Conservation (phyloP, 2,329 filamentous ascomycete species). For the Colletotrichum neosansevieriae region DNA sequence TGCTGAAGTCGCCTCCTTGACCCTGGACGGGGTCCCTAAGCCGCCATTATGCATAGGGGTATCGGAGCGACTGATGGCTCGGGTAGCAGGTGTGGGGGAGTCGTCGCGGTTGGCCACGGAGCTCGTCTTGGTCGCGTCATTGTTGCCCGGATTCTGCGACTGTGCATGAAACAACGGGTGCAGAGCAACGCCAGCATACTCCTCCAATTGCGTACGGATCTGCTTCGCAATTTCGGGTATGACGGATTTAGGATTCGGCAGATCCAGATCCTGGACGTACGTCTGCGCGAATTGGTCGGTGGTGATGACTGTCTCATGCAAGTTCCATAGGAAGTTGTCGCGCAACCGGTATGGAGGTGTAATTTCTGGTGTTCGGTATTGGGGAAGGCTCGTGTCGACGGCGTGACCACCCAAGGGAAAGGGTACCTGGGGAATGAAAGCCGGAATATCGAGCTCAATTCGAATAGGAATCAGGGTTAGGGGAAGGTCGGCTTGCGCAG, state of each 20-base stretch:
- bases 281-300: slow-evolving; percentile 95
- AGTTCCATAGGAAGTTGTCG: slow-evolving; percentile 97
- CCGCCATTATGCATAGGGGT: slow-evolving; percentile 68
- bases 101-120: slow-evolving; percentile 52
- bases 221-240: slow-evolving; percentile 89
- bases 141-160: slow-evolving; percentile 44
- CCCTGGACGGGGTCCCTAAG: slow-evolving; percentile 62
- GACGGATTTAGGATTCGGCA: slow-evolving; percentile 79
- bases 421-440: slow-evolving; percentile 76
- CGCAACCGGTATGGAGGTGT: slow-evolving; percentile 90
- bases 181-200: slow-evolving; percentile 93
- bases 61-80: slow-evolving; percentile 61
- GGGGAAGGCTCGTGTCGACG: slow-evolving; percentile 78
- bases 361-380: slow-evolving; percentile 83
- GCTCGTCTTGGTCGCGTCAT: slow-evolving; percentile 48
- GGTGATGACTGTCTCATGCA: slow-evolving; percentile 93
- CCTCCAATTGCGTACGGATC: slow-evolving; percentile 93
- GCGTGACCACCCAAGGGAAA: slow-evolving; percentile 67
- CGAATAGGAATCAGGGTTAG: slow-evolving; percentile 94
- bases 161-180: slow-evolving; percentile 88
- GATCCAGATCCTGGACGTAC: slow-evolving; percentile 91
- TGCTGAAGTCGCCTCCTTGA: slow-evolving; percentile 55
- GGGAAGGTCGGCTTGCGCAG: slow-evolving; percentile 79
- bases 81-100: slow-evolving; percentile 51
- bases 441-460: slow-evolving; percentile 91